Evolutionary conservation across 1,284 basidiomycete species (phyloP).

Genomic region (Boletus smithii): DNA sequence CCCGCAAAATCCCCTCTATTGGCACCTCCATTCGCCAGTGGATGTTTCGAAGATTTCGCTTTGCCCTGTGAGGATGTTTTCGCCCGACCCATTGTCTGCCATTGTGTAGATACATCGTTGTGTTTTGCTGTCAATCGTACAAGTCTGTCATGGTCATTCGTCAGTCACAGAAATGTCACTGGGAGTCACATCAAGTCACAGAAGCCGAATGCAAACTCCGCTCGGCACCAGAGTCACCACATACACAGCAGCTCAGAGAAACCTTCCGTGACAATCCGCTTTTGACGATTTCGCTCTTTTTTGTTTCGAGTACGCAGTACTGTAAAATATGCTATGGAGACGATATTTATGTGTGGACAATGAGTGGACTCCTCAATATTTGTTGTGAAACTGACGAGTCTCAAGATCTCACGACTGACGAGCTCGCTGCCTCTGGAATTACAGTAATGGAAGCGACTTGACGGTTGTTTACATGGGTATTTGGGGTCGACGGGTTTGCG

Average conservation of each 20-base stretch:
- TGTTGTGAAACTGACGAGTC: too few species aligned
- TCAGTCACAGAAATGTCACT: not conserved
- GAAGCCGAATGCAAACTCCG: not conserved
- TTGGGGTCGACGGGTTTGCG: constrained; percentile 1
- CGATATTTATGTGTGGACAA: too few species aligned
- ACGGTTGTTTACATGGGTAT: constrained; percentile 19
- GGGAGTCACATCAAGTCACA: not conserved
- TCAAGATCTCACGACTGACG: too few species aligned
- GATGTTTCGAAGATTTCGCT: not conserved
- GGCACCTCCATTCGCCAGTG: not conserved
- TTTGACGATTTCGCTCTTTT: too few species aligned
- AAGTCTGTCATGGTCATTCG: too few species aligned
- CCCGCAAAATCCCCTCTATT: too few species aligned
- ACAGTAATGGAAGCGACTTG: constrained; percentile 17
- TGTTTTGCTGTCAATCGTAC: not conserved
- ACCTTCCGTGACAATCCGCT: too few species aligned
- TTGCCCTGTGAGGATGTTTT: constrained; percentile 4
- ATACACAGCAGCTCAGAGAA: too few species aligned
- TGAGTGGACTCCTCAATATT: too few species aligned
- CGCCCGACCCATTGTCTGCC: too few species aligned
- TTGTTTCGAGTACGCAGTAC: not conserved
- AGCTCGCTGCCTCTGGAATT: too few species aligned
- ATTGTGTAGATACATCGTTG: not conserved
- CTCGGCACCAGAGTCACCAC: not conserved
- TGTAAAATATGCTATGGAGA: not conserved